Evolutionary conservation across 176 grass and related monocot species (phyloP), one percentile per base, ranked within the genome.

Genomic region (Olyra latifolia): DNA sequence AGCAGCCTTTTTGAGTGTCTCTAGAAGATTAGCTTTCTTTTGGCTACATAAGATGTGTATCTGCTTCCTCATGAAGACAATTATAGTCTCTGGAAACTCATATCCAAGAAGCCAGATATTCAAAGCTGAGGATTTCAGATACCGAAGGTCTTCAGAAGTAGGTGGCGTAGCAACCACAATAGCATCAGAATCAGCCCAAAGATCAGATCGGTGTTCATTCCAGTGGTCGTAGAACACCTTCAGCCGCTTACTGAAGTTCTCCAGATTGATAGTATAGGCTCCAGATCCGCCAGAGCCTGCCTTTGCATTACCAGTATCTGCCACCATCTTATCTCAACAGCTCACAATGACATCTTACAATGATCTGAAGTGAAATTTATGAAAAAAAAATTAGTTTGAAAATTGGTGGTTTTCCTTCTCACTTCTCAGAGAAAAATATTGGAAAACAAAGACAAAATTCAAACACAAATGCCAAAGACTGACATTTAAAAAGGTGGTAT

Each of bases 91-190:
- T 6, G 91, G 88, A 75, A 93, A 93, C 69, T 90, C 91, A 39
- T 93, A 93, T 53, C 91, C 91, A 63, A 93, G 76, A 46, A 93
- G 62, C 91, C 91, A 93, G 66, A 90, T 85, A 65, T 93, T 88
- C 46, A 93, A 22, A 55, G 53, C 53, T 55, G 61, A 88, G 60
- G 91, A 93, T 62, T 93, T 90, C 53, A 87, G 65, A 78, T 90
- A 90, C 20, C 81, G 85, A 54, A 93, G 82, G 85, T 93, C 82
- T 77, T 93, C 91, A 74, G 85, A 90, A 85, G 88, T n/a, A 53
- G 91, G 91, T 7, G 91, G 91, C 8, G 88, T 93, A 23, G 84
- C 78, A 76, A 93, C 72, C 52, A 82, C 70, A 79, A 93, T 88
- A 67, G 85, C 88, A 83, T 90, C 85, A 69, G 84, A 69, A 70